Base-by-base conservation (phyloP, 2,329 filamentous ascomycete species). In the Sporothrix variecibatus region DNA sequence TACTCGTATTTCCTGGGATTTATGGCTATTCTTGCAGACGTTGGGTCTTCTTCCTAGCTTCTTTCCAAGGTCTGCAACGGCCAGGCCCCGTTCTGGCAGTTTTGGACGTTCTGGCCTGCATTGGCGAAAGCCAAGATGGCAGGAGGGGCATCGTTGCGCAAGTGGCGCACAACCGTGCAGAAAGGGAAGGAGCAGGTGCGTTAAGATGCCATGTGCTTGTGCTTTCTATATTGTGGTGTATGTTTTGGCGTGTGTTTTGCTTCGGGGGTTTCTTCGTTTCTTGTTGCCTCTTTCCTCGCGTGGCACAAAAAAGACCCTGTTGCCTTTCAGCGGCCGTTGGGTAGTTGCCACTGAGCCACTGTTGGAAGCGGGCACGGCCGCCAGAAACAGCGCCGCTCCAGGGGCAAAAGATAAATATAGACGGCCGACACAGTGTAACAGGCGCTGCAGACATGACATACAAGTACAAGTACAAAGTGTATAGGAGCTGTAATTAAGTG, bases 361-460 rank as follows among this genome's bases (percentile, higher is more conserved):
- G n/a, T 31, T 51, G 8, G 43, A n/a, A 69, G 28, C 46, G 65
- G 65, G 64, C 40, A 51, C 26, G 46, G 7, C 67, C 67, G 67
- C 67, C 46, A 53, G 31, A 53, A 23, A 49, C 46, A 34, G 20
- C 46, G 46, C 67, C 26, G 67, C 67, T 53, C 23, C 67, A 69
- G 67, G 67, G 67, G 67, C 67, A 38, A 53, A 68, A 31, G 46
- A 69, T 69, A 69, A 53, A 38, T 53, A 51, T 51, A 68, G 40
- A 49, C 64, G 6, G 40, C 23, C 26, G 34, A 6, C 8, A 12
- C 43, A 67, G 64, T 67, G 38, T 8, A 31, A 43, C 38, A 3
- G 23, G 38, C 11, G 40, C 26, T 49, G 15, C 40, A 40, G 31
- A 34, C n/a, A 23, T 34, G 34, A 12, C 20, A 38, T 64, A 56